These are phyloP conservation scores for Diaporthe capsici DNA, from an alignment of 2,329 filamentous ascomycete species.

Conservation along the genomic window DNA sequence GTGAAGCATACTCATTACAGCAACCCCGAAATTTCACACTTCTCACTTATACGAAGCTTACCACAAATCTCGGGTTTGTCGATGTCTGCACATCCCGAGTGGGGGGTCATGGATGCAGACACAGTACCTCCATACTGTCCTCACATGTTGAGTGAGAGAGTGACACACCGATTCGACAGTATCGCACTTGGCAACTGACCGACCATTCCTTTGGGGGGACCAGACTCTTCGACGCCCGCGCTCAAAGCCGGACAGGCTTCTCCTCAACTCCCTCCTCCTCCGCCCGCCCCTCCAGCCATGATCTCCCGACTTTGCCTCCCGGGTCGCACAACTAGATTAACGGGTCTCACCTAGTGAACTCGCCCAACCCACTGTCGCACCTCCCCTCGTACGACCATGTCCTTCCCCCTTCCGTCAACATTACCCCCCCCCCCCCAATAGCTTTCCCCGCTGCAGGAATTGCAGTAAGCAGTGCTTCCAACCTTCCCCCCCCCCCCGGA, in stretches of 20 bases:
- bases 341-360: slow-evolving; percentile 38
- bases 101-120: background rate
- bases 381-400: slow-evolving; percentile 22
- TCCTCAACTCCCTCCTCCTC: background rate
- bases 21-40: background rate
- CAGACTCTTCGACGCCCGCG: background rate
- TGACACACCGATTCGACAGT: background rate
- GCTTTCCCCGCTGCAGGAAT: background rate
- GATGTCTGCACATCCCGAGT: background rate
- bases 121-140: slow-evolving; percentile 36
- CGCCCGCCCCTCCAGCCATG: slow-evolving; percentile 4
- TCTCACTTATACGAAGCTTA: background rate
- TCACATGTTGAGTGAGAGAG: background rate
- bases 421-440: background rate
- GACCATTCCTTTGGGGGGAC: background rate
- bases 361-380: slow-evolving; percentile 39
- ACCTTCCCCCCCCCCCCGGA: background rate
- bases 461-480: slow-evolving; percentile 10
- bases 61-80: background rate
- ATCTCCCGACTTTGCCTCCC: slow-evolving; percentile 30
- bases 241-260: slow-evolving; percentile 17
- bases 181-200: background rate
- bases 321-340: slow-evolving; percentile 38
- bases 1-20: background rate
- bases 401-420: too few relatives aligned